Conservation (phyloP, 2,329 filamentous ascomycete species). For the Ambrosiella xylebori region DNA sequence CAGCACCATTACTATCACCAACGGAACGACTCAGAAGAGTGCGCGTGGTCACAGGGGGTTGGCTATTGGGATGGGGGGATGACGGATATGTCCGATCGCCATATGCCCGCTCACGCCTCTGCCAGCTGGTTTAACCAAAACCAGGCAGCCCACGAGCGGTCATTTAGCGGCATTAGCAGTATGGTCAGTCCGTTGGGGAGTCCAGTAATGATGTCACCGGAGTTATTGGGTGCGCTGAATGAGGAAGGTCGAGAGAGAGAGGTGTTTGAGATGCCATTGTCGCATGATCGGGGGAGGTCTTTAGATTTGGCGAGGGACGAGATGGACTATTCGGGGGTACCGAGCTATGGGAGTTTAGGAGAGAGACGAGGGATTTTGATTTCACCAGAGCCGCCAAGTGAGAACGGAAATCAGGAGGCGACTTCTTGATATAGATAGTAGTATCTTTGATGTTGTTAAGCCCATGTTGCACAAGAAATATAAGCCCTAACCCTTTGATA, state of each 20-base stretch:
- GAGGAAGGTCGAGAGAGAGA: no score
- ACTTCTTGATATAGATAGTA: neutral
- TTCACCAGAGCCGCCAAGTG: neutral
- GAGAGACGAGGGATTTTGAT: neutral
- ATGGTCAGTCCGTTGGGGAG: neutral
- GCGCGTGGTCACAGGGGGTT: neutral
- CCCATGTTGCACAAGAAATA: neutral
- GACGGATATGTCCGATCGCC: neutral
- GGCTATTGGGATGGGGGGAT: neutral
- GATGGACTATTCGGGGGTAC: no score
- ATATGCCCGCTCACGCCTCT: neutral
- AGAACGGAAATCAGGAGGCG: neutral
- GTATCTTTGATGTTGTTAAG: neutral
- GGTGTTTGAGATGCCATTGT: no score
- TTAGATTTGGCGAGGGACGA: no score
- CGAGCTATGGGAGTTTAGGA: neutral
- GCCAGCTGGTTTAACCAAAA: neutral
- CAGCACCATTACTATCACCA: neutral
- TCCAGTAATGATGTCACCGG: neutral
- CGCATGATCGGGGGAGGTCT: no score
- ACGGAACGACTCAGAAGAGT: neutral
- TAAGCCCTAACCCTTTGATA: neutral
- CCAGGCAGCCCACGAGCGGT: no score
- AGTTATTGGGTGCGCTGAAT: neutral
- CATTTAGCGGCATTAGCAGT: no score